Evolutionary conservation across 306 rosid species (phyloP).

Genomic region (Quercus aquifolioides): DNA sequence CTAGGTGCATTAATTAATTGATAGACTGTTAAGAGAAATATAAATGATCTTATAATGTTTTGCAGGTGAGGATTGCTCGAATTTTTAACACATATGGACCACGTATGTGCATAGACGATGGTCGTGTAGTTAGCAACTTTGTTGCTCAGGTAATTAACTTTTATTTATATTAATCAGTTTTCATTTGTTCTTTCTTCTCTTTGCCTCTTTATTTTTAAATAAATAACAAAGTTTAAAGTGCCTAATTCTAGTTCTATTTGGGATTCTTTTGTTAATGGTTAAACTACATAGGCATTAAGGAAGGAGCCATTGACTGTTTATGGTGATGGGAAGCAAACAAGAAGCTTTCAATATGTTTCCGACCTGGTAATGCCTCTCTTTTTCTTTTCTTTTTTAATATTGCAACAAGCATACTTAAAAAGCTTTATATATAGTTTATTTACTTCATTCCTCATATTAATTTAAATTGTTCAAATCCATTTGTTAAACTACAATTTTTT

Average conservation of each 20-base stretch:
- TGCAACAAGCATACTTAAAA: not conserved
- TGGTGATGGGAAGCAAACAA: conserved; percentile 92
- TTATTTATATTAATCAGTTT: not conserved
- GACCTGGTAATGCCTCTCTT: conserved; percentile 62
- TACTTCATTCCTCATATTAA: too few relatives aligned
- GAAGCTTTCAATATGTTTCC: conserved; percentile 93
- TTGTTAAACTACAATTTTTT: too few relatives aligned
- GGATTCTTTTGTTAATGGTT: not conserved
- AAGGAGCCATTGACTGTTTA: conserved; percentile 95
- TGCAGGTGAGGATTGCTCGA: conserved; percentile 83
- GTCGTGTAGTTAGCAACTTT: conserved; percentile 91
- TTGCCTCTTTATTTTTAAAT: too few relatives aligned
- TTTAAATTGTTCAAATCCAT: too few relatives aligned
- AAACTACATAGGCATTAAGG: conserved; percentile 61
- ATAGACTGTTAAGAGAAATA: too few relatives aligned
- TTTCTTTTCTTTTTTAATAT: not conserved
- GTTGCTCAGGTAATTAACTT: conserved; percentile 72
- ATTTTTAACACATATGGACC: conserved; percentile 93
- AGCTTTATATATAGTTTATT: too few relatives aligned
- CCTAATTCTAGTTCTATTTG: not conserved
- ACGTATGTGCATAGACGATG: conserved; percentile 88
- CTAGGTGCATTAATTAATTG: too few relatives aligned
- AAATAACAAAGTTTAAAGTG: not conserved
- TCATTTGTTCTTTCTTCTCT: not conserved
- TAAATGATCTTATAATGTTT: not conserved